Conservation (phyloP, 306 rosid genomes). For the Malus domestica region DNA sequence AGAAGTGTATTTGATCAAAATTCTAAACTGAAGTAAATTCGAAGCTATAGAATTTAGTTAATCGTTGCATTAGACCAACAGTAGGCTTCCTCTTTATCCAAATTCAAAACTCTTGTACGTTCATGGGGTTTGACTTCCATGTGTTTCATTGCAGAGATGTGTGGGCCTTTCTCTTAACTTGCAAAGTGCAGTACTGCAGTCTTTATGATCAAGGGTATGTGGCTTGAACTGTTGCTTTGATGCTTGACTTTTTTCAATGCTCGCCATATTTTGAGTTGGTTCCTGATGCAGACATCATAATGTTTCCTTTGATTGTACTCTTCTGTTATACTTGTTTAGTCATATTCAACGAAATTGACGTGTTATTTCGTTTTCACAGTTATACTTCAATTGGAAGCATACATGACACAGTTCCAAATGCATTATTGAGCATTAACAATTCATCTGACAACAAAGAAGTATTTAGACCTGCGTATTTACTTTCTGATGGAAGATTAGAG, state of each 20-base stretch:
- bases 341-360: conserved; percentile 9
- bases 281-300: neutral
- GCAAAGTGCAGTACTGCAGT: conserved; percentile 83
- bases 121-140: conserved; percentile 22
- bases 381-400: conserved; percentile 92
- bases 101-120: neutral
- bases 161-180: conserved; percentile 86
- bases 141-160: conserved; percentile 68
- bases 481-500: conserved; percentile 87
- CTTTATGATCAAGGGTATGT: conserved; percentile 92
- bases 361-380: conserved; percentile 32
- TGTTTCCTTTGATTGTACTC: neutral
- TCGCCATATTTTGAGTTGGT: neutral
- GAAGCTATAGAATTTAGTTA: neutral
- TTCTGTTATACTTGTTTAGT: neutral
- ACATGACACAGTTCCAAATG: conserved; percentile 82
- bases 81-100: conserved; percentile 13
- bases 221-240: neutral
- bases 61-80: neutral
- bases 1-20: neutral
- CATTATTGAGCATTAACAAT: conserved; percentile 45
- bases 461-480: conserved; percentile 86
- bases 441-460: conserved; percentile 33
- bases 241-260: neutral
- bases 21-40: neutral